These are phyloP conservation scores for Cyberlindnera xishuangbannaensis DNA, from an alignment of 805 yeast genomes.

Conservation along the genomic window DNA sequence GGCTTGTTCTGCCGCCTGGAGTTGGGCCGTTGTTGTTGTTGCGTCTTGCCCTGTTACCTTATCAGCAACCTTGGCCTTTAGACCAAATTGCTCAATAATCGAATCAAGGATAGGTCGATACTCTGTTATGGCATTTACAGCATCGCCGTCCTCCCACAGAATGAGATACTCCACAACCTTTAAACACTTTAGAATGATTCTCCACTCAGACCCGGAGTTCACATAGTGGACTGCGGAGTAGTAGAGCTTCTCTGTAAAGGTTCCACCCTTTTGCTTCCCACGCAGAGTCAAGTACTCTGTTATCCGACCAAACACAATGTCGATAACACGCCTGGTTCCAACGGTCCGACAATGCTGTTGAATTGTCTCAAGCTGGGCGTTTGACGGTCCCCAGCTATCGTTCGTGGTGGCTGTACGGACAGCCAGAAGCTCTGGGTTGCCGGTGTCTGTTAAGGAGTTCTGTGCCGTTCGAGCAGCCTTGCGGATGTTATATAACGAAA, in stretches of 20 bases:
- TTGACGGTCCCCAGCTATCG: slow-evolving; percentile 49
- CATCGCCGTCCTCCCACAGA: slow-evolving; percentile 14
- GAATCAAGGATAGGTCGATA: slow-evolving; percentile 1
- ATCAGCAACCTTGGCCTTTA: slow-evolving; percentile 1
- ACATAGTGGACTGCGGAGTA: slow-evolving; percentile 28
- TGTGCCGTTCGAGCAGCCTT: slow-evolving; percentile 36
- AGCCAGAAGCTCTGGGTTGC: slow-evolving; percentile 33
- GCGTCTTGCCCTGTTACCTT: neutral
- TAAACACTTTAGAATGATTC: slow-evolving; percentile 34
- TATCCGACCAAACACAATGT: slow-evolving; percentile 28
- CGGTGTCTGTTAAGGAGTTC: slow-evolving; percentile 31
- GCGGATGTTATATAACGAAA: slow-evolving; percentile 33
- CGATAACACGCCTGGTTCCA: slow-evolving; percentile 27
- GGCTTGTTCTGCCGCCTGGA: slow-evolving; percentile 10
- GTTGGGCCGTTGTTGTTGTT: slow-evolving; percentile 2
- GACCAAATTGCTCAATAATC: slow-evolving; percentile 1
- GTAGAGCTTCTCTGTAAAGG: slow-evolving; percentile 1
- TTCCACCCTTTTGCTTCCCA: neutral
- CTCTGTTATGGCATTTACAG: slow-evolving; percentile 1
- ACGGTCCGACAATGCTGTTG: neutral
- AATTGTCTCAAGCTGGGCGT: slow-evolving; percentile 35
- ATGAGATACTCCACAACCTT: slow-evolving; percentile 30
- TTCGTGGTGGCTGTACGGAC: slow-evolving; percentile 37
- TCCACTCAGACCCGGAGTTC: slow-evolving; percentile 36
- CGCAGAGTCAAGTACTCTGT: slow-evolving; percentile 7